These are phyloP conservation scores for Tulasnella sp. DNA, from an alignment of 768 basidiomycete species.

Conservation along the genomic window DNA sequence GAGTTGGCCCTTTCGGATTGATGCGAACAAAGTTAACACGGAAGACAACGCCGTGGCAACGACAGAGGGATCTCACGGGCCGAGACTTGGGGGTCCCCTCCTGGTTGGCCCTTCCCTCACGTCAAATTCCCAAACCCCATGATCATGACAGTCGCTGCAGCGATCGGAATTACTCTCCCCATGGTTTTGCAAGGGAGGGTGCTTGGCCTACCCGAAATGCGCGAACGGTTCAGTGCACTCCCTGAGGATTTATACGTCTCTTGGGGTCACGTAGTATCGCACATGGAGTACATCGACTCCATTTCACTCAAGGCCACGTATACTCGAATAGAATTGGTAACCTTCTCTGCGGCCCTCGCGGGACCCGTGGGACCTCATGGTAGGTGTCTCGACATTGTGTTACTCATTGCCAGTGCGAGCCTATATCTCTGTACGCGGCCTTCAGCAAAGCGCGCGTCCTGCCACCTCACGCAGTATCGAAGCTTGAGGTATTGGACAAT, in stretches of 20 bases:
- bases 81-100: not conserved
- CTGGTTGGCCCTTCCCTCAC: not conserved
- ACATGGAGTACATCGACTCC: not conserved
- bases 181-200: not conserved
- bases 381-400: not conserved
- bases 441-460: not conserved
- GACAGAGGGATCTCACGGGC: not conserved
- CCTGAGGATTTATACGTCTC: not conserved
- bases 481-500: not conserved
- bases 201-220: not conserved
- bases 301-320: not conserved
- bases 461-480: not conserved
- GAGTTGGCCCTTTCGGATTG: not conserved
- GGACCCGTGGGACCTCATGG: not conserved
- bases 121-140: not conserved
- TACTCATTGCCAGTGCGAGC: not conserved
- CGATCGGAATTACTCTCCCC: not conserved
- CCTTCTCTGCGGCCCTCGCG: not conserved
- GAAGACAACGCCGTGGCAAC: not conserved
- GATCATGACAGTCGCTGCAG: not conserved
- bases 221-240: too few relatives aligned
- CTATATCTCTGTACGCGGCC: not conserved
- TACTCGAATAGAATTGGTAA: not conserved
- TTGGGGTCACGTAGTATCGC: not conserved
- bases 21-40: constrained; percentile 14